A percentile compares a stretch with the other conserved stretches of the same genome.
These are phyloP conservation scores for Jackrogersella multiformis DNA, from an alignment of 495 filamentous ascomycete genomes.

Conservation along the genomic window DNA sequence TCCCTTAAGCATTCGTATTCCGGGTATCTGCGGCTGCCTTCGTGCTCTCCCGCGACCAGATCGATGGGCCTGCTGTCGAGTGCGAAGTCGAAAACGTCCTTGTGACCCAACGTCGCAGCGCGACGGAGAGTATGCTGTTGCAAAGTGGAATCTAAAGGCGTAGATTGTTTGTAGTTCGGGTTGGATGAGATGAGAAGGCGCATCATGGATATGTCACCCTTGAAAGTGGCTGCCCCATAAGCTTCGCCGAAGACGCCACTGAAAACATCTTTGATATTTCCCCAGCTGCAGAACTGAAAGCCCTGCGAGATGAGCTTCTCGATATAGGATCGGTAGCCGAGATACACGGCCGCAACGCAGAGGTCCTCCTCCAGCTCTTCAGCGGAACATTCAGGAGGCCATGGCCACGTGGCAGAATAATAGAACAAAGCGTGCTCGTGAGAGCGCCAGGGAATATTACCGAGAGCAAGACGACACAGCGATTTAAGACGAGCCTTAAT, in stretches of 20 bases:
- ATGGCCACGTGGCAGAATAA: neutral
- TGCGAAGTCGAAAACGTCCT: constrained; percentile 15
- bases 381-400: neutral
- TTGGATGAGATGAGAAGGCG: constrained; percentile 26
- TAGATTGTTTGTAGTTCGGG: neutral
- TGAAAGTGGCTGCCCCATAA: neutral
- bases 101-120: neutral
- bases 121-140: neutral
- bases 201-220: constrained; percentile 30
- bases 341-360: constrained; percentile 15
- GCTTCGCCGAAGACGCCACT: neutral
- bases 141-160: neutral
- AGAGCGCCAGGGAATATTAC: neutral
- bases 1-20: neutral
- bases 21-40: neutral
- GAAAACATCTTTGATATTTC: neutral
- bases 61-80: constrained; percentile 4
- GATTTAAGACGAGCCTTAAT: constrained; percentile 11
- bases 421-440: neutral
- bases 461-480: neutral
- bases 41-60: neutral
- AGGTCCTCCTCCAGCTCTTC: constrained; percentile 6
- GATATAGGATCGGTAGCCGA: neutral
- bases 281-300: neutral
- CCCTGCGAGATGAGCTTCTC: neutral